Evolutionary conservation across 306 rosid species (phyloP).

Genomic region (Begonia fuchsioides): DNA sequence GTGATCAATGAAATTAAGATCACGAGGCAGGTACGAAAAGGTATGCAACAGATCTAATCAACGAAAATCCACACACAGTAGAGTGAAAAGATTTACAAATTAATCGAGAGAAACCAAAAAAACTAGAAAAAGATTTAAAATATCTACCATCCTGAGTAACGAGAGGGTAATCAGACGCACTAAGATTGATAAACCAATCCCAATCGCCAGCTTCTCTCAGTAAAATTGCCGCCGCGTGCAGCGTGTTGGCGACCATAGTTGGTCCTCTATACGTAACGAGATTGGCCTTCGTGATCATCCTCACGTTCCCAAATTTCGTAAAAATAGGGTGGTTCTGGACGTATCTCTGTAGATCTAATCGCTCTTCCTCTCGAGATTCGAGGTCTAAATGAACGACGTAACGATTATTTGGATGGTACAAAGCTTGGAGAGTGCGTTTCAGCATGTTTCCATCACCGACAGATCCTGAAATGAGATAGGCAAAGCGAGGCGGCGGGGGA

Average conservation of each 20-base stretch:
- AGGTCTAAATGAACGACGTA: slow-evolving; percentile 84
- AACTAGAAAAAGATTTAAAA: no score
- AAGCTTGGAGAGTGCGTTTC: slow-evolving; percentile 55
- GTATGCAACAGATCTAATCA: slow-evolving; percentile 40
- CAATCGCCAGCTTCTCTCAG: slow-evolving; percentile 31
- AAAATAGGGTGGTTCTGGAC: slow-evolving; percentile 35
- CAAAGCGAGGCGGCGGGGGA: slow-evolving; percentile 75
- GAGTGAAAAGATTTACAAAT: neutral
- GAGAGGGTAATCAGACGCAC: slow-evolving; percentile 27
- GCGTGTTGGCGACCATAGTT: slow-evolving; percentile 73
- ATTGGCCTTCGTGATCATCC: slow-evolving; percentile 69
- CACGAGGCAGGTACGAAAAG: slow-evolving; percentile 75
- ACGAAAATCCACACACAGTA: slow-evolving; percentile 1
- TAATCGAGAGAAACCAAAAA: no score
- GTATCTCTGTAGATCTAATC: slow-evolving; percentile 59
- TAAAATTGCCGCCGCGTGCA: slow-evolving; percentile 74
- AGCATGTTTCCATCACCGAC: slow-evolving; percentile 48
- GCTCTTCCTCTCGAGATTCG: slow-evolving; percentile 59
- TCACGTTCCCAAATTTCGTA: slow-evolving; percentile 42
- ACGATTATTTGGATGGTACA: slow-evolving; percentile 68
- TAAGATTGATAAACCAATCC: slow-evolving; percentile 91
- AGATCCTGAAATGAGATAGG: slow-evolving; percentile 86
- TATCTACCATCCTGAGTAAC: no score
- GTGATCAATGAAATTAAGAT: slow-evolving; percentile 95
- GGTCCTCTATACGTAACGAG: no score